Conservation (phyloP, 805 yeast genomes). For the Blastobotrys mokoenaii region DNA sequence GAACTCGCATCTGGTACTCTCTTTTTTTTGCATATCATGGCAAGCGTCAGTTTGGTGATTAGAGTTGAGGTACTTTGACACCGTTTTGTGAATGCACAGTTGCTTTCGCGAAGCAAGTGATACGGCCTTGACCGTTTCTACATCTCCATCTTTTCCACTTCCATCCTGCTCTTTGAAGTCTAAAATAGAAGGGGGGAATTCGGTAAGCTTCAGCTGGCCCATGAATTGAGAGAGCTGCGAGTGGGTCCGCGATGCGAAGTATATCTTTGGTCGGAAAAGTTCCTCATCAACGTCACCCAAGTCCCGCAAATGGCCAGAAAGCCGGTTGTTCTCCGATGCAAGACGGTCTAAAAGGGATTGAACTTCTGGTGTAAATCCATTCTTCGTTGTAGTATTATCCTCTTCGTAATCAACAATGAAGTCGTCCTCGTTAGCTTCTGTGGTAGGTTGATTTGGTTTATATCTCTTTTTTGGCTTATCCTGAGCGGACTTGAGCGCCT, state of each 20-base stretch:
- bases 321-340: neutral
- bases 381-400: constrained; percentile 24
- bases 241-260: constrained; percentile 80
- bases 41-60: constrained; percentile 74
- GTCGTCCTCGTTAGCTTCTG: constrained; percentile 4
- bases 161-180: constrained; percentile 14
- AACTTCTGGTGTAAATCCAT: constrained; percentile 38
- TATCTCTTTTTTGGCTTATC: constrained; percentile 4
- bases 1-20: constrained; percentile 34
- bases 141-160: too few relatives aligned
- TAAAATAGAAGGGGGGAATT: constrained; percentile 53
- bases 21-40: constrained; percentile 50
- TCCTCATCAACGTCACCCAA: constrained; percentile 11
- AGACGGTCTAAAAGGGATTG: constrained; percentile 38
- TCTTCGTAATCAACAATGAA: constrained; percentile 29
- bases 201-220: constrained; percentile 54
- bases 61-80: constrained; percentile 39
- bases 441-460: constrained; percentile 12
- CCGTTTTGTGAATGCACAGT: constrained; percentile 64
- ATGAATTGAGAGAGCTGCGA: constrained; percentile 80
- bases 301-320: neutral
- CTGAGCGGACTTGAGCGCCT: constrained; percentile 8
- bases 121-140: constrained; percentile 56
- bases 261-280: constrained; percentile 41
- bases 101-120: constrained; percentile 83